Base-by-base conservation (phyloP, 768 basidiomycete genomes). In the Flagelloscypha sp. region DNA sequence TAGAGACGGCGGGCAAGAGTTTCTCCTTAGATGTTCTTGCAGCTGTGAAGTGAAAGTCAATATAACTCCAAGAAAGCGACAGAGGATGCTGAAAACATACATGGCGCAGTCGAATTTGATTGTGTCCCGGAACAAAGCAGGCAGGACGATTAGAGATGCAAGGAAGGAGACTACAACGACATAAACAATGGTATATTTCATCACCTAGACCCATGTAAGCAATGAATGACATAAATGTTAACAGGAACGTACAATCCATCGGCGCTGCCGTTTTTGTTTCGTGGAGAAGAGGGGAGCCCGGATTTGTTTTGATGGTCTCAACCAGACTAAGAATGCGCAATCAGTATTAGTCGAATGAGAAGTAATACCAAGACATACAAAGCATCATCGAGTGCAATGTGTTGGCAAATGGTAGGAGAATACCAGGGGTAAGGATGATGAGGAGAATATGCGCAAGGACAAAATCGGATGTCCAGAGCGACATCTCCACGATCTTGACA, bases 401-500 rank as follows among this genome's bases (percentile, higher is more conserved):
- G 64, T 95, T 92, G 43, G 81, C 58, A 57, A 79, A 93, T 0
- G 95, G 95, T 35, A 97, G 79, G 47, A 94, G 55, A 40, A 84
- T 67, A 0, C 88, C 85, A 11, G 79, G 78, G 6, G 89, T 86
- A 58, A 98, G 63, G 49, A 95, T 77, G 56, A 95, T 74, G 46
- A 97, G 63, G 8, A 98, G 70, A 38, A 97, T 61, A 50, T 89
- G 87, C 4, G 69, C 83, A 32, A 89, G 68, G 27, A 97, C 61
- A 67, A 97, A 95, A 63, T 98, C 95, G 6, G 89, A 93, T 30
- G 82, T 83, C 85, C 94, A 98, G 11, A 98, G 64, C 17, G 87
- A 87, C 82, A 98, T 86, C 62, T 98, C 94, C 45, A 98, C 88
- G 40, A 94, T 87, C 71, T 98, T 99, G 63, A 98, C 93, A 38